Conservation (phyloP, 2,329 filamentous ascomycete species). For the Aspergillus latus region DNA sequence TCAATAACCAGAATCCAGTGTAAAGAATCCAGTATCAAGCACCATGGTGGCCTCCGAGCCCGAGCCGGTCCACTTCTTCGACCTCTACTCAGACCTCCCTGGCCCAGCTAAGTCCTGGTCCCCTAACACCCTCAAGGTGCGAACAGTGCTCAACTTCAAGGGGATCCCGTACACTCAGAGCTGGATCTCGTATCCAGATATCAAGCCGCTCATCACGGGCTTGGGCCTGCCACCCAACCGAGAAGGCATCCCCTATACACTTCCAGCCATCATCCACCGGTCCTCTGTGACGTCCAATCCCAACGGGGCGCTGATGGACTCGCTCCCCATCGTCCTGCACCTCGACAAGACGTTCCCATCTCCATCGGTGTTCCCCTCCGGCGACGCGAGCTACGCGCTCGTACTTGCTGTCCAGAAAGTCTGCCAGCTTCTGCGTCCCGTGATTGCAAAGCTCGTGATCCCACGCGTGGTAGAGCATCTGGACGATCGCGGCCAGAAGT, state of each 20-base stretch:
- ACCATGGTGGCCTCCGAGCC: no score
- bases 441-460: slow-evolving; percentile 17
- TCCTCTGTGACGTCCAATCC: slow-evolving; percentile 21
- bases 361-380: slow-evolving; percentile 32
- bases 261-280: slow-evolving; percentile 34
- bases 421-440: neutral
- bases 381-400: slow-evolving; percentile 33
- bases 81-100: slow-evolving; percentile 24
- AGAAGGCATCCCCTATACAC: slow-evolving; percentile 24
- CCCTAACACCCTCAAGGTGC: slow-evolving; percentile 18
- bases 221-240: slow-evolving; percentile 22
- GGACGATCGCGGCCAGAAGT: slow-evolving; percentile 28
- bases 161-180: neutral
- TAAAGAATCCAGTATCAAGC: no score
- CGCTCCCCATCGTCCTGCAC: slow-evolving; percentile 31
- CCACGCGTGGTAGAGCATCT: slow-evolving; percentile 25
- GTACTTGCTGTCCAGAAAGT: slow-evolving; percentile 19
- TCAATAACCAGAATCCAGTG: no score
- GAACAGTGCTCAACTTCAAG: slow-evolving; percentile 4
- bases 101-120: slow-evolving; percentile 20
- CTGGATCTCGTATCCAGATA: slow-evolving; percentile 13
- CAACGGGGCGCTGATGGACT: slow-evolving; percentile 32
- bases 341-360: slow-evolving; percentile 29
- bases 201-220: slow-evolving; percentile 24
- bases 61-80: slow-evolving; percentile 33